These are phyloP conservation scores for Dalechampia spathulata DNA, from an alignment of 441 rosid genomes.

Conservation along the genomic window DNA sequence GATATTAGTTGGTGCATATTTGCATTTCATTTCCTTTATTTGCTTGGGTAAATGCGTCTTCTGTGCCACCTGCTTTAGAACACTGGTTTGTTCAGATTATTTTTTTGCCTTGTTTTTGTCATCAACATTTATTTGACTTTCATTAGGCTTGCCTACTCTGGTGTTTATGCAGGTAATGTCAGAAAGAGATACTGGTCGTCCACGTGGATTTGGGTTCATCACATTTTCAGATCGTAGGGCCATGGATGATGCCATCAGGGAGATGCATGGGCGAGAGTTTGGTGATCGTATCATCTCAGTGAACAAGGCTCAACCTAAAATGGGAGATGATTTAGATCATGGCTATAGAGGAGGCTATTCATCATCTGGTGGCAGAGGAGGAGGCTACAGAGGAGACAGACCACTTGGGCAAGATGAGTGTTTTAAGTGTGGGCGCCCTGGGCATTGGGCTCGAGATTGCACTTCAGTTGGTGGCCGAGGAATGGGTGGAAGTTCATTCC, in stretches of 20 bases:
- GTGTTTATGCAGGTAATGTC: constrained; percentile 71
- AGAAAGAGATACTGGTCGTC: constrained; percentile 94
- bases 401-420: constrained; percentile 79
- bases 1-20: neutral
- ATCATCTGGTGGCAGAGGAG: constrained; percentile 56
- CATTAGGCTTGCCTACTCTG: constrained; percentile 29
- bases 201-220: constrained; percentile 95
- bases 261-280: constrained; percentile 90
- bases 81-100: constrained; percentile 12
- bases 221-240: constrained; percentile 91
- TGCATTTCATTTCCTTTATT: neutral
- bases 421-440: constrained; percentile 86
- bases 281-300: constrained; percentile 89
- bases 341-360: constrained; percentile 76
- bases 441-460: constrained; percentile 99
- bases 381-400: constrained; percentile 62
- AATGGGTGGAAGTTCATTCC: constrained; percentile 47
- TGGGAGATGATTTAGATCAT: constrained; percentile 68
- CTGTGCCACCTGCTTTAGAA: neutral
- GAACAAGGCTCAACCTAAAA: constrained; percentile 92
- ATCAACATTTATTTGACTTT: constrained; percentile 9
- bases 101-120: constrained; percentile 11
- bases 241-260: constrained; percentile 92
- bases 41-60: neutral
- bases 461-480: constrained; percentile 82